Percentiles rank a stretch among this genome's conserved stretches.
phyloP scores from a whole-genome alignment of 805 yeast species.

The Candida lessepsii region DNA sequence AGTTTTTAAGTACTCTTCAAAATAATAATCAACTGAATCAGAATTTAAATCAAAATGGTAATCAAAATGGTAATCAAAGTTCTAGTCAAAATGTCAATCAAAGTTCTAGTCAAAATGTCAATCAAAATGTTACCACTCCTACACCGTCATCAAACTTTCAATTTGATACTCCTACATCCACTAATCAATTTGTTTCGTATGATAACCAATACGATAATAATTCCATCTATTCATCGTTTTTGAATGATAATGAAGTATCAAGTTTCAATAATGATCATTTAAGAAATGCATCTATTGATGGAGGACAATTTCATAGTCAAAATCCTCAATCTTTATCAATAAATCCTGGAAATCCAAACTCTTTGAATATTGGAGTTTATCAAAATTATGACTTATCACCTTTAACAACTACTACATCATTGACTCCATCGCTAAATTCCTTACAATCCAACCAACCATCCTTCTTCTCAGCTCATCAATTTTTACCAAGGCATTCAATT shows the following conservation, averaged over 20 bases:
- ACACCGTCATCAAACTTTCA: conserved; percentile 6
- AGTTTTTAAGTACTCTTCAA: conserved; percentile 1
- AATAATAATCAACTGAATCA: conserved; percentile 6
- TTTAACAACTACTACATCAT: conserved; percentile 42
- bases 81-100: not conserved
- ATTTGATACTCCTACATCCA: conserved; percentile 9
- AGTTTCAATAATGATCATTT: conserved; percentile 13
- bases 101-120: not conserved
- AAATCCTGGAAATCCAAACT: conserved; percentile 9
- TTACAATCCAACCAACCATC: conserved; percentile 43
- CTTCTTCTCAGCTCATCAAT: conserved; percentile 44
- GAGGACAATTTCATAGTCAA: conserved; percentile 8
- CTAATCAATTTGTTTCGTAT: conserved; percentile 6
- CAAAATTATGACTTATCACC: conserved; percentile 35
- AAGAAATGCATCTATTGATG: conserved; percentile 17
- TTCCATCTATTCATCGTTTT: conserved; percentile 14
- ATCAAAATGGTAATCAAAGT: too few species aligned
- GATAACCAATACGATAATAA: conserved; percentile 10
- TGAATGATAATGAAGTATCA: conserved; percentile 13
- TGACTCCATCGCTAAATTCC: conserved; percentile 40
- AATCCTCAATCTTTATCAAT: conserved; percentile 12
- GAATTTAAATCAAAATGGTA: not conserved
- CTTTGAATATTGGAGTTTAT: conserved; percentile 6
- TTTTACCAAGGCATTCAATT: conserved; percentile 34
- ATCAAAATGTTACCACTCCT: conserved; percentile 5